Evolutionary conservation across 208 protist genomes (phyloP), one percentile per base, ranked within the genome.

Genomic region (Lotmaria passim): DNA sequence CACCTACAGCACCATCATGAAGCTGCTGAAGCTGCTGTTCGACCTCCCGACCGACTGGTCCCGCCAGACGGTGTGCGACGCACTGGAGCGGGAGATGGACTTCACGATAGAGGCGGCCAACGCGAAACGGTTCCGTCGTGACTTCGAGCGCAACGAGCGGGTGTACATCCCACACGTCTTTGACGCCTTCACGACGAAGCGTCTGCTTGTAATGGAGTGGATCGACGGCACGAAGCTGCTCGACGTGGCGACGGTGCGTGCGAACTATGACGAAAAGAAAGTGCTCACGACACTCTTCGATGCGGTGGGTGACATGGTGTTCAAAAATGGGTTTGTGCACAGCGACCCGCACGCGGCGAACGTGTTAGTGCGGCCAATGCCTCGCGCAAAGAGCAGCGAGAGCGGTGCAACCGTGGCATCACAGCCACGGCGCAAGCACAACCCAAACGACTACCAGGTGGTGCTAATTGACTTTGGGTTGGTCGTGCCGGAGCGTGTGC

Each of bases 281-380:
- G 78, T 94, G 55, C 69, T 96, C 21, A 78, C 67, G 19, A 89
- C 73, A 14, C 24, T 98, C 31, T 90, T 98, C 41, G 86, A 97
- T 15, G 78, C 87, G 1, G 97, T 98, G 74, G 85, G 89, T 8
- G 82, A 97, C 44, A 94, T 97, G 85, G 96, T 98, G n/a, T 99
- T 99, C 58, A 78, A 95, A 14, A 65, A 93, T 53, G 94, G 95
- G 46, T 98, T 98, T 69, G 81, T 98, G 5, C 97, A 99, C 75
- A 90, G 87, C 62, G 95, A 98, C 50, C 90, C 91, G 23, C 96
- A 98, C 73, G 93, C 87, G 3, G 96, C 94, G 17, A 98, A 98
- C 79, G 79, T 98, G 43, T 65, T 98, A 14, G 85, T 98, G 30
- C 82, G 93, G 3, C 65, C 59, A n/a, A 36, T 34, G 44, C 75